phyloP scores from a whole-genome alignment of 2,329 filamentous ascomycete genomes.

The Xylariaceae sp. region DNA sequence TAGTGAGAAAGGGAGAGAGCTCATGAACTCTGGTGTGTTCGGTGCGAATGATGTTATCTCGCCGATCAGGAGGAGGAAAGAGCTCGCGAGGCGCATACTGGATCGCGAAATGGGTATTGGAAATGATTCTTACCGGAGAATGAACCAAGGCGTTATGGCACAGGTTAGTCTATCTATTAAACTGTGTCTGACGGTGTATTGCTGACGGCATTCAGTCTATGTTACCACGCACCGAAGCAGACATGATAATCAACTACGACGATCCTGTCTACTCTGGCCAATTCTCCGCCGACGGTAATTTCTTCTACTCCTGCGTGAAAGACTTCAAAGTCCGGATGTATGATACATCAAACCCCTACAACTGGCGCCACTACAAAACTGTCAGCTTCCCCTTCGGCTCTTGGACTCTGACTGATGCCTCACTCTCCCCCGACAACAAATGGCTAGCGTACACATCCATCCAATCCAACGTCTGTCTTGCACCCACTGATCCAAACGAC shows the following conservation, averaged over 20 bases:
- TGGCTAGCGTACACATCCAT: conserved; percentile 93
- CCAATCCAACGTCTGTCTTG: conserved; percentile 76
- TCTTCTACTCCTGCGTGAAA: conserved; percentile 90
- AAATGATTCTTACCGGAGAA: conserved; percentile 54
- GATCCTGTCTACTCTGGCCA: conserved; percentile 90
- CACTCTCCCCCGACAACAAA: conserved; percentile 85
- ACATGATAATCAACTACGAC: conserved; percentile 85
- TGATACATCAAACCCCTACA: conserved; percentile 90
- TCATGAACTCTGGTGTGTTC: conserved; percentile 83
- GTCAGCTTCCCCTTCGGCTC: conserved; percentile 80
- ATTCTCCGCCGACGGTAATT: conserved; percentile 95
- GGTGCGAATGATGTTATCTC: conserved; percentile 58
- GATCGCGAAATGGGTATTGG: conserved; percentile 79
- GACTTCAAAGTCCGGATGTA: conserved; percentile 97
- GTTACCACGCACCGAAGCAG: conserved; percentile 73
- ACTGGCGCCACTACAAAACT: conserved; percentile 95
- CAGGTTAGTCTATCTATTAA: conserved; percentile 48
- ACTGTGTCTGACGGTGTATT: background rate
- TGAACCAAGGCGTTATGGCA: conserved; percentile 64
- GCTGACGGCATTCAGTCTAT: conserved; percentile 53
- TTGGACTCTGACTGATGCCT: conserved; percentile 96
- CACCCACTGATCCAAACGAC: conserved; percentile 81
- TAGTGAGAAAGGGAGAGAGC: conserved; percentile 68
- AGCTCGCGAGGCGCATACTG: conserved; percentile 68
- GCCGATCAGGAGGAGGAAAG: conserved; percentile 52